A percentile compares a stretch with the other conserved stretches of the same genome.
Evolutionary conservation across 2,329 filamentous ascomycete species (phyloP).

Genomic region (Ophiosphaerella herpotricha): DNA sequence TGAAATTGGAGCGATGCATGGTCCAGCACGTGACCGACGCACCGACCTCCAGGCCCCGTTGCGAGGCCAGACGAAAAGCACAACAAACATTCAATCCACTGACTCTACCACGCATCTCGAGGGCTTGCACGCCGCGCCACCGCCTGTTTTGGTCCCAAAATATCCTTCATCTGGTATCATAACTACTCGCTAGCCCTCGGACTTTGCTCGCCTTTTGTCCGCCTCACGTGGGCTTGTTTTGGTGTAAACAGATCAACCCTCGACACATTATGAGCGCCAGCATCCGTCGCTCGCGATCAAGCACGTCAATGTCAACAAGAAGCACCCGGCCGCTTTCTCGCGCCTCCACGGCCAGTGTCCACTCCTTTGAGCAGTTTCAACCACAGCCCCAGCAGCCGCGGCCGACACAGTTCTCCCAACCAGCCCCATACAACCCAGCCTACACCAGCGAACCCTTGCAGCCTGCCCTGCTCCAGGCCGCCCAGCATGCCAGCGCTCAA

Average conservation of each 20-base stretch:
- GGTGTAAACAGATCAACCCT: constrained; percentile 38
- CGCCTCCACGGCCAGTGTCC: constrained; percentile 55
- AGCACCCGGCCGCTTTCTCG: constrained; percentile 53
- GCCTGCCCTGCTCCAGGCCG: constrained; percentile 41
- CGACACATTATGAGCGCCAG: constrained; percentile 40
- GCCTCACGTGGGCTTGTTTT: constrained; percentile 33
- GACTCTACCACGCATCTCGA: constrained; percentile 31
- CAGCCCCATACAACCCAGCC: constrained; percentile 33
- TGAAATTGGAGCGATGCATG: background rate
- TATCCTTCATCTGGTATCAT: constrained; percentile 21
- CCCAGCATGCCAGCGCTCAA: constrained; percentile 43
- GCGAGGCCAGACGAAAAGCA: constrained; percentile 23
- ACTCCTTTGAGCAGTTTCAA: constrained; percentile 45
- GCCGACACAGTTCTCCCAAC: constrained; percentile 18
- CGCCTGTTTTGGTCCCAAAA: constrained; percentile 20
- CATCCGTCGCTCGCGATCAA: constrained; percentile 52
- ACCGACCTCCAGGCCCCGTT: constrained; percentile 11
- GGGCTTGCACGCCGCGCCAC: constrained; percentile 20
- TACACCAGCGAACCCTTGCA: constrained; percentile 38
- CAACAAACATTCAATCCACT: constrained; percentile 15
- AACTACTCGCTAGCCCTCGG: background rate
- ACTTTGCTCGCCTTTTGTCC: constrained; percentile 8
- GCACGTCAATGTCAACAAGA: constrained; percentile 50
- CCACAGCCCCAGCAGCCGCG: constrained; percentile 24
- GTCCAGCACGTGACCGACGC: background rate